Evolutionary conservation across 441 rosid genomes (phyloP), one percentile per base, ranked within the genome.

Genomic region (Hypseocharis bilobata): DNA sequence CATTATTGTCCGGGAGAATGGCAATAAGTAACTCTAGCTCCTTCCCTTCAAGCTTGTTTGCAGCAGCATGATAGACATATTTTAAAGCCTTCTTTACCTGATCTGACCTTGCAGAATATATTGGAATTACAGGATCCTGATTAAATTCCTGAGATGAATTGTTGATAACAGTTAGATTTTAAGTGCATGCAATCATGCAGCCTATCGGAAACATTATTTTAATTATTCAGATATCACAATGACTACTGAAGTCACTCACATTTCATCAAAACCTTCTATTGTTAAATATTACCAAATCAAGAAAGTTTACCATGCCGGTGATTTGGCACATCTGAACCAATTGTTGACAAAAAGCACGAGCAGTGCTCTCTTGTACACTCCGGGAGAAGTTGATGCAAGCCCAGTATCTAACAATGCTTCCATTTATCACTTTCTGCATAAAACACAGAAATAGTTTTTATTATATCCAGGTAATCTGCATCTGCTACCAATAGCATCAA

Each of bases 241-340:
- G 38, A 52, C 55, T 63, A 47, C 26, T 44, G 47, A 38, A 6
- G 45, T 10, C 38, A 36, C 26, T 40, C 19, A 42, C 16, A 26
- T 16, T 26, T 47, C 14, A 49, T 28, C 13, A 28, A 16, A 28
- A 49, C 22, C 36, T 20, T 16, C 8, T 10, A 19, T 22, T 36
- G 49, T 17, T 19, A 38, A 42, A 47, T 19, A 32, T 36, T n/a
- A 44, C 19, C 52, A 20, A 66, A n/a, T 38, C 30, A n/a, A 13
- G 55, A 62, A 69, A 29, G 42, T 49, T 67, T 84, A 93, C 99
- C 99, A 93, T 91, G 78, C 99, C 99, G 14, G 95, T 91, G 40
- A 93, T 84, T 83, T 86, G 93, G 58, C 99, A 93, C 97, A 89
- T 91, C 74, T 91, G 97, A 72, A 82, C 88, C 71, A 93, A 89